Evolutionary conservation across 2,329 filamentous ascomycete species (phyloP).

Genomic region (Beauveria asiatica): DNA sequence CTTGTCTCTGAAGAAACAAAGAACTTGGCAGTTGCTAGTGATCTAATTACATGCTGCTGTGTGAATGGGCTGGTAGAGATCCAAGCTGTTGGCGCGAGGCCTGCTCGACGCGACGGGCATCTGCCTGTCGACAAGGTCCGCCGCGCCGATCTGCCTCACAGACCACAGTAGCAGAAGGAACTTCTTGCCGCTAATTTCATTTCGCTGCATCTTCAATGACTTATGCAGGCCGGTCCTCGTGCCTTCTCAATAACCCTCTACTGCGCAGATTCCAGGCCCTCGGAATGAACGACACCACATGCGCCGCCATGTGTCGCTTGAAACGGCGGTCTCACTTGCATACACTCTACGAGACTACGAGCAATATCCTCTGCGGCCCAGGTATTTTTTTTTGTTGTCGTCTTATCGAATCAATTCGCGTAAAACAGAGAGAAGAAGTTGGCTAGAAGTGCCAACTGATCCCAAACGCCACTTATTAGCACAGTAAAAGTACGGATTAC

Average conservation of each 20-base stretch:
- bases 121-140: not conserved
- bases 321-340: not conserved
- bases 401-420: not conserved
- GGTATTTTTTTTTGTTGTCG: not conserved
- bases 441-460: not conserved
- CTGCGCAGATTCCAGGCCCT: slow-evolving; percentile 2
- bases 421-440: not conserved
- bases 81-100: slow-evolving; percentile 7
- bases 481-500: not conserved
- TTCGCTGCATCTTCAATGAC: not conserved
- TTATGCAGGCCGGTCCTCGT: not conserved
- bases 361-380: not conserved
- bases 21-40: not conserved
- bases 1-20: not conserved
- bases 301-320: slow-evolving; percentile 3
- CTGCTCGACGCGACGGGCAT: not conserved
- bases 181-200: not conserved
- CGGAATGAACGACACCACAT: slow-evolving; percentile 7
- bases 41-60: not conserved
- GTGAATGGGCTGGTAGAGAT: not conserved
- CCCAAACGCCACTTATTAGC: not conserved
- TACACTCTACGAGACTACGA: not conserved
- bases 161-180: not conserved
- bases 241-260: not conserved
- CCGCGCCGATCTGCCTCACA: not conserved